Evolutionary conservation across 257 asterid species (phyloP).

Genomic region (Coffea eugenioides): DNA sequence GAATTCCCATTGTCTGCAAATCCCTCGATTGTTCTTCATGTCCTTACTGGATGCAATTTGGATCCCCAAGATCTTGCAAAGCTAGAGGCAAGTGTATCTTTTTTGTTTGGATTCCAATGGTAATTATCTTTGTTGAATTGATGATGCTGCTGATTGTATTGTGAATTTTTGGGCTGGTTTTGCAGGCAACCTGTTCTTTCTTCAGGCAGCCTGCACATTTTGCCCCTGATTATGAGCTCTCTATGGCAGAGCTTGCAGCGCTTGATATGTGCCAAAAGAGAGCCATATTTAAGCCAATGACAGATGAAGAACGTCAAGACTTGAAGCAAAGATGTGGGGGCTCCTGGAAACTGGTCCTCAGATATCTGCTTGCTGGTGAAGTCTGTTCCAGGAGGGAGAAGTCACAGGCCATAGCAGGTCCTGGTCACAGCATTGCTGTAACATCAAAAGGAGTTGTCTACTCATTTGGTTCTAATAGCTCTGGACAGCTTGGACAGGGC

Average conservation of each 20-base stretch:
- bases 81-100: constrained; percentile 82
- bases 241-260: constrained; percentile 96
- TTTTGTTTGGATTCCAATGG: constrained; percentile 4
- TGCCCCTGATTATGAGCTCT: constrained; percentile 79
- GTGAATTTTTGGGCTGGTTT: constrained; percentile 28
- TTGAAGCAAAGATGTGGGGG: constrained; percentile 86
- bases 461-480: constrained; percentile 87
- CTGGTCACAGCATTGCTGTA: constrained; percentile 96
- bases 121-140: constrained; percentile 28
- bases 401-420: constrained; percentile 97
- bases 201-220: constrained; percentile 87
- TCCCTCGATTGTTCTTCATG: constrained; percentile 92
- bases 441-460: constrained; percentile 80
- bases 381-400: constrained; percentile 84
- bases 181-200: constrained; percentile 93
- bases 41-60: constrained; percentile 79
- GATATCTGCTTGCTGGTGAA: constrained; percentile 93
- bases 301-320: constrained; percentile 45
- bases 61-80: constrained; percentile 93
- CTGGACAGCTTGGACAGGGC: constrained; percentile 98
- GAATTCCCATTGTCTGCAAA: constrained; percentile 95
- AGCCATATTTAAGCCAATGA: constrained; percentile 89
- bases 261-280: constrained; percentile 94
- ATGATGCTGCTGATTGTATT: constrained; percentile 67
- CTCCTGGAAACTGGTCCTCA: constrained; percentile 90